These are phyloP conservation scores for Neurospora africana DNA, from an alignment of 495 filamentous ascomycete species.

Conservation along the genomic window DNA sequence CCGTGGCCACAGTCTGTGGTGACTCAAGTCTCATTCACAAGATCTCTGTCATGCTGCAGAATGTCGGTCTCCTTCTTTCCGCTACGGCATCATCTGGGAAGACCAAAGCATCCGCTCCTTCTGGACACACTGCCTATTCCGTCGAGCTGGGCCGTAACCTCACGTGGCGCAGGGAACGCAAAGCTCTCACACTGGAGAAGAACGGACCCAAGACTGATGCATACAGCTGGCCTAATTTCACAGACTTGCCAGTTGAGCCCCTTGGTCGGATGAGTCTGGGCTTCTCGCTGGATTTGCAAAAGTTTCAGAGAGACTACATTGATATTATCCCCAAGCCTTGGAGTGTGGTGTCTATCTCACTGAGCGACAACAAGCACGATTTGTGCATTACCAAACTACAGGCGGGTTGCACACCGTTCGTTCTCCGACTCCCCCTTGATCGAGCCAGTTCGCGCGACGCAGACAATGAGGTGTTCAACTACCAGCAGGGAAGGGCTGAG, in stretches of 20 bases:
- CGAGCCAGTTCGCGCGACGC: conserved; percentile 70
- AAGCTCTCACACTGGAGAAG: conserved; percentile 37
- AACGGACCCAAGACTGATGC: conserved; percentile 16
- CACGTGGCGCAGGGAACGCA: conserved; percentile 48
- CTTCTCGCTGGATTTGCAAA: conserved; percentile 35
- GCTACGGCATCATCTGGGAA: conserved; percentile 36
- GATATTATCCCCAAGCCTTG: conserved; percentile 74
- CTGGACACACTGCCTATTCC: conserved; percentile 47
- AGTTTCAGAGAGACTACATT: conserved; percentile 59
- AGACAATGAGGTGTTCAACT: conserved; percentile 75
- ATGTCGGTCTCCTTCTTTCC: conserved; percentile 55
- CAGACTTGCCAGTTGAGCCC: background rate
- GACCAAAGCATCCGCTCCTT: conserved; percentile 35
- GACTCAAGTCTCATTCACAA: conserved; percentile 40
- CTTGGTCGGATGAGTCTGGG: conserved; percentile 26
- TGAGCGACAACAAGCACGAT: conserved; percentile 71
- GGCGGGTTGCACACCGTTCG: conserved; percentile 62
- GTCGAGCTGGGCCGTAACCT: conserved; percentile 54
- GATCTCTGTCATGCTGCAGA: conserved; percentile 48
- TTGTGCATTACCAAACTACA: conserved; percentile 74
- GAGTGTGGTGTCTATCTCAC: conserved; percentile 74
- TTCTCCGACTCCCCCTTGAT: conserved; percentile 72
- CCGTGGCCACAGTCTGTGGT: conserved; percentile 39
- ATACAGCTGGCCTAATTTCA: conserved; percentile 14
- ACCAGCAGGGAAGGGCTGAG: conserved; percentile 63